These are phyloP conservation scores for Thraustotheca clavata DNA, from an alignment of 352 stramenopile genomes.

Conservation along the genomic window DNA sequence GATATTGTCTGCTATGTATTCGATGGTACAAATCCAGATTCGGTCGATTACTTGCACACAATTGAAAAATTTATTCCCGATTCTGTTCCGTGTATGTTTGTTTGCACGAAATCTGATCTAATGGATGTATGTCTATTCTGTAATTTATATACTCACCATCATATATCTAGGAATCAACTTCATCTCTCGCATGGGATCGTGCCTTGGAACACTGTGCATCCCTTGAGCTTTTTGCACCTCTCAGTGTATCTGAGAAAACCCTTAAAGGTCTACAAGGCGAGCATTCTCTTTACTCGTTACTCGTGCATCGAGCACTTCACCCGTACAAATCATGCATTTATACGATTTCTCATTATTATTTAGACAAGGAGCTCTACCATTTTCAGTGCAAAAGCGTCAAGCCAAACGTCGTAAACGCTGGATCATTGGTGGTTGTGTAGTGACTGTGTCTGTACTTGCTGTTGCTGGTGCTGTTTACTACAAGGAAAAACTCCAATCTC, in stretches of 20 bases:
- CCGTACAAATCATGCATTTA: not conserved
- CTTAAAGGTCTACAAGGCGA: not conserved
- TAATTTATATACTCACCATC: not conserved
- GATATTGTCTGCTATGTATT: conserved; percentile 24
- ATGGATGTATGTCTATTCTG: not conserved
- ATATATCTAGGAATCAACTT: not conserved
- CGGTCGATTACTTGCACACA: conserved; percentile 18
- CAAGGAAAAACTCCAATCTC: not conserved
- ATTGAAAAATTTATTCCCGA: conserved; percentile 13
- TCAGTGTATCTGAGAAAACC: not conserved
- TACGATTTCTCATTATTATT: not conserved
- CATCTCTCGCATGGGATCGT: not conserved
- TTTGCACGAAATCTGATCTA: not conserved
- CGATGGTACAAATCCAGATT: conserved; percentile 16
- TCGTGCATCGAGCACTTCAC: conserved; percentile 13
- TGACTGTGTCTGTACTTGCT: not conserved
- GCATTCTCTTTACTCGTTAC: conserved; percentile 6
- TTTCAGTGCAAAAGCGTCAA: conserved; percentile 5
- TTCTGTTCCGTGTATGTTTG: conserved; percentile 20
- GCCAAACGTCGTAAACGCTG: conserved; percentile 2
- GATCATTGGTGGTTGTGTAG: not conserved
- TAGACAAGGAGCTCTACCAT: conserved; percentile 11
- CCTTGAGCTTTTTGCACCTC: not conserved
- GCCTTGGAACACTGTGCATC: not conserved
- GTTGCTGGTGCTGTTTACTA: conserved; percentile 6